Base-by-base conservation (phyloP, 345 rosid genomes). In the Erucastrum elatum region DNA sequence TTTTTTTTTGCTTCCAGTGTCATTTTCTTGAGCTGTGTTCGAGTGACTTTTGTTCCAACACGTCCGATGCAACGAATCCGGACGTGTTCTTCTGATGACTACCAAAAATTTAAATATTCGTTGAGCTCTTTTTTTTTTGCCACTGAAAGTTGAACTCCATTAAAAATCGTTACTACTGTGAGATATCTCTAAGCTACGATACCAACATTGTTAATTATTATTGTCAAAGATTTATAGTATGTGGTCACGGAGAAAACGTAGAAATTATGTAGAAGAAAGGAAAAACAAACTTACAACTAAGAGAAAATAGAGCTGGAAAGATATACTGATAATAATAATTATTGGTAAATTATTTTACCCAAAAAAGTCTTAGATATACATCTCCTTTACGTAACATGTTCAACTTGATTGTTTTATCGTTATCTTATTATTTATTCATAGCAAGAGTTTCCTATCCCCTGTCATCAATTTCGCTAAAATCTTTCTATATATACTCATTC, bases 401-500 rank as follows among this genome's bases (percentile, higher is more conserved):
- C 60, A 79, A 49, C 78, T 68, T 62, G 65, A 53, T 56, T 7
- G 60, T 30, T 53, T 68, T 29, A 68, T 63, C 75, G 44, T 44
- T 70, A 75, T 80, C 76, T 65, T 46, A 39, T 56, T 70, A 3
- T 70, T 65, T 27, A 51, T 58, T 70, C 76, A 65, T 31, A 26
- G 58, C 62, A 80, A 70, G 83, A 80, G 71, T 56, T 58, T 75
- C 80, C 76, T 70, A 79, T 79, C 76, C 64, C 11, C 70, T 51
- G 75, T 64, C 79, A 56, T 21, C 66, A 53, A 25, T 30, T 51
- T 69, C 71, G 39, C 75, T 77, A 34, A 75, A 44, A 82, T 59
- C 39, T 61, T 80, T 12, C 84, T 90, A 88, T 90, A 86, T 70
- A 84, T 78, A 74, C 84, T 15, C 66, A 15, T 10, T 25, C 75